phyloP scores from a whole-genome alignment of 2,329 filamentous ascomycete species.

The Stagonosporopsis cucurbitacearum region DNA sequence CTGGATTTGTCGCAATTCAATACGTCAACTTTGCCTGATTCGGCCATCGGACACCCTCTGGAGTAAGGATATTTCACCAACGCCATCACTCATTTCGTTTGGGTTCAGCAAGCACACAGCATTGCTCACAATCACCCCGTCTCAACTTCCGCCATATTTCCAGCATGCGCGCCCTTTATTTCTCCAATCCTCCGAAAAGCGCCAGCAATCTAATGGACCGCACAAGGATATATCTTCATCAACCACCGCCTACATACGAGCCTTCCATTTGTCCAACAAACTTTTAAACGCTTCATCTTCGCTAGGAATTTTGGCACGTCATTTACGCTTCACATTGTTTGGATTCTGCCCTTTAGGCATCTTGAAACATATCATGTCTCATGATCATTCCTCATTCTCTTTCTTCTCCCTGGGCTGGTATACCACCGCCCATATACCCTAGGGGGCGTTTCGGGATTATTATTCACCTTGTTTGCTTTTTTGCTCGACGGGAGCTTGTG shows the following conservation, averaged over 20 bases:
- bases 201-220: constrained; percentile 35
- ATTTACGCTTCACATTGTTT: constrained; percentile 15
- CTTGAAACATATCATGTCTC: constrained; percentile 21
- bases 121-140: constrained; percentile 22
- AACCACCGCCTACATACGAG: constrained; percentile 10
- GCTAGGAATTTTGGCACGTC: constrained; percentile 16
- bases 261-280: constrained; percentile 17
- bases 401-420: constrained; percentile 17
- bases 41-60: constrained; percentile 26
- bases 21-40: constrained; percentile 20
- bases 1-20: constrained; percentile 20
- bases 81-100: constrained; percentile 35
- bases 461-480: constrained; percentile 11
- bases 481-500: constrained; percentile 13
- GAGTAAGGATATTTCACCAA: constrained; percentile 28
- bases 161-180: constrained; percentile 25
- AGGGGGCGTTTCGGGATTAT: constrained; percentile 19
- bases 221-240: constrained; percentile 28
- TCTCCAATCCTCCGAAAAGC: constrained; percentile 25
- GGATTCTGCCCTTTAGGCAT: constrained; percentile 14
- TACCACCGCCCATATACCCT: constrained; percentile 21
- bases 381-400: constrained; percentile 17
- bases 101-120: constrained; percentile 17
- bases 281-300: constrained; percentile 18
- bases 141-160: constrained; percentile 22